A percentile compares a stretch with the other conserved stretches of the same genome.
phyloP scores from a whole-genome alignment of 2,329 filamentous ascomycete species.

The Talaromyces sp. region DNA sequence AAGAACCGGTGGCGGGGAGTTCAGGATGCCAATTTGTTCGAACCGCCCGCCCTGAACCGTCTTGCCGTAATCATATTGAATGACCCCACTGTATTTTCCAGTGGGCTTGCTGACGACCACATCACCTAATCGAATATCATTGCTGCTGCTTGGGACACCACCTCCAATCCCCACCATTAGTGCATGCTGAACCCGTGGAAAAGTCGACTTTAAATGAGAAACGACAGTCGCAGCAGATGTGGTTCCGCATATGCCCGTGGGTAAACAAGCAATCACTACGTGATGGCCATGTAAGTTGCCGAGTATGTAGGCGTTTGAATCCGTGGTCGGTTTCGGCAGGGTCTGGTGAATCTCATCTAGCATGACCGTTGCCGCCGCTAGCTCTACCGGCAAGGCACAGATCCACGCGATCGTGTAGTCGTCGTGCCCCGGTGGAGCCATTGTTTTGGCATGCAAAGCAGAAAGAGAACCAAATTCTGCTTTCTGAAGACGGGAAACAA shows the following conservation, averaged over 20 bases:
- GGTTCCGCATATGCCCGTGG: background rate
- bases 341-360: too few species aligned
- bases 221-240: background rate
- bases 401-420: too few species aligned
- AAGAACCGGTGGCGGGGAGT: background rate
- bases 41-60: background rate
- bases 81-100: slow-evolving; percentile 5
- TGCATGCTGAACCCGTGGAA: slow-evolving; percentile 14
- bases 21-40: background rate
- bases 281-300: background rate
- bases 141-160: slow-evolving; percentile 8
- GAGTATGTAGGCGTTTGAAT: background rate
- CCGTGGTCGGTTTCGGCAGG: background rate
- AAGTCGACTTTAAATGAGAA: background rate
- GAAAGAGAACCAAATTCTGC: too few species aligned
- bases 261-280: background rate
- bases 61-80: background rate
- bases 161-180: slow-evolving; percentile 21
- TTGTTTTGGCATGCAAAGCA: too few species aligned
- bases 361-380: too few species aligned
- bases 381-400: too few species aligned
- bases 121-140: slow-evolving; percentile 25
- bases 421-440: too few species aligned
- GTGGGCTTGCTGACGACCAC: slow-evolving; percentile 23
- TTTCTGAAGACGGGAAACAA: too few species aligned